Evolutionary conservation across 2,329 filamentous ascomycete genomes (phyloP).

Genomic region (Ophiostoma piceae): DNA sequence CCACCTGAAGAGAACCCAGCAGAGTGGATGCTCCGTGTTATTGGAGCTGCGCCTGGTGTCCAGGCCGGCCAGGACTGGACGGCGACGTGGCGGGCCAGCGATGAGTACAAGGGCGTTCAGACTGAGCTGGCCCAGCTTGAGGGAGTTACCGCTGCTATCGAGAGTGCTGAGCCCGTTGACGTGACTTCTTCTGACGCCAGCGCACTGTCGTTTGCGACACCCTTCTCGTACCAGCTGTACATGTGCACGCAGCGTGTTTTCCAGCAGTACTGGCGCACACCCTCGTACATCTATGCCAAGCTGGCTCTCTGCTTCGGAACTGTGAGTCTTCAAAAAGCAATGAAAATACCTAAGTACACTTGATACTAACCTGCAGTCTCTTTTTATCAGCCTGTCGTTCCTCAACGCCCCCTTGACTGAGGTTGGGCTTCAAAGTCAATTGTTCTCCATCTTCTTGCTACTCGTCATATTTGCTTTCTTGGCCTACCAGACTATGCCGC

Average conservation of each 20-base stretch:
- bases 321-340: conserved; percentile 28
- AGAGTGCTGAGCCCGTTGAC: neutral
- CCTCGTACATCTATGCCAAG: conserved; percentile 71
- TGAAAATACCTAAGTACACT: too few relatives aligned
- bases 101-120: conserved; percentile 65
- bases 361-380: conserved; percentile 38
- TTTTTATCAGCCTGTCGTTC: conserved; percentile 64
- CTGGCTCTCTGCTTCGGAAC: conserved; percentile 42
- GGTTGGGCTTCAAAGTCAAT: conserved; percentile 60
- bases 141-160: conserved; percentile 24
- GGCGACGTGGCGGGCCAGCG: conserved; percentile 38
- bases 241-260: conserved; percentile 62
- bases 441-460: conserved; percentile 54
- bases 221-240: conserved; percentile 55
- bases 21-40: conserved; percentile 68
- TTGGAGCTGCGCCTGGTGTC: conserved; percentile 60
- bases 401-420: conserved; percentile 52
- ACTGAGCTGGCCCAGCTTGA: conserved; percentile 42
- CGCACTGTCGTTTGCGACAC: conserved; percentile 55
- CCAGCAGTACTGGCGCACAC: conserved; percentile 73
- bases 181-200: neutral
- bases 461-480: conserved; percentile 59
- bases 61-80: conserved; percentile 57
- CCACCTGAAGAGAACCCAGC: conserved; percentile 69
- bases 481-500: conserved; percentile 58